Evolutionary conservation across 164 flowering plant species (phyloP).

Genomic region (Hamamelis virginiana): DNA sequence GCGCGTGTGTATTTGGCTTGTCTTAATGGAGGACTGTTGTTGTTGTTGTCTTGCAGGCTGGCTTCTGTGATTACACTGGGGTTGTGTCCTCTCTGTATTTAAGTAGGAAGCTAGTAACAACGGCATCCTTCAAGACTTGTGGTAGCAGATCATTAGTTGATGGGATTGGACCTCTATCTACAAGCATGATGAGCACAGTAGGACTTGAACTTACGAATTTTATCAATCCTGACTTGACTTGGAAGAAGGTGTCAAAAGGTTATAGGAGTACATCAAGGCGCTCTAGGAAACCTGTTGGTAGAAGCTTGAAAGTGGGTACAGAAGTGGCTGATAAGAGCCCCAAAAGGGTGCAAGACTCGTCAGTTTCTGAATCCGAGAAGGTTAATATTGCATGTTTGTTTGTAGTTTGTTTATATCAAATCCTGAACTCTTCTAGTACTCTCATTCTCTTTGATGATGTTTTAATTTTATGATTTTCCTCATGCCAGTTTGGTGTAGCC

Average conservation of each 20-base stretch:
- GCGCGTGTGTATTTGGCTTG: no score
- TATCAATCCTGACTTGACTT: slow-evolving; percentile 36
- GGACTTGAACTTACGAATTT: slow-evolving; percentile 39
- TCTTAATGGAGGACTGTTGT: no score
- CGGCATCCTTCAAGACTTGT: slow-evolving; percentile 19
- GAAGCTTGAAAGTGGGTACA: slow-evolving; percentile 7
- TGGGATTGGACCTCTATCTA: slow-evolving; percentile 28
- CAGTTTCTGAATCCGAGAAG: slow-evolving; percentile 71
- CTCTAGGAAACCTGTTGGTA: slow-evolving; percentile 25
- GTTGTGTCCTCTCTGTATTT: slow-evolving; percentile 9
- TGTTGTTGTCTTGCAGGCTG: slow-evolving; percentile 8
- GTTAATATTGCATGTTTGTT: slow-evolving; percentile 24
- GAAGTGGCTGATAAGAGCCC: slow-evolving; percentile 16
- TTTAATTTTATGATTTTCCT: neutral
- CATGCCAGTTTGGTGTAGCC: slow-evolving; percentile 53
- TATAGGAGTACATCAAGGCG: slow-evolving; percentile 34
- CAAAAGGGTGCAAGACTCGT: slow-evolving; percentile 22
- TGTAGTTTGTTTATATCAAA: neutral
- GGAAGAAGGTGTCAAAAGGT: slow-evolving; percentile 47
- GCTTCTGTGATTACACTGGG: slow-evolving; percentile 6
- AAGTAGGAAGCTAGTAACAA: slow-evolving; percentile 8
- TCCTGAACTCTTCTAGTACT: neutral
- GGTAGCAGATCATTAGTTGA: slow-evolving; percentile 24
- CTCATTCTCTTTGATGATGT: neutral
- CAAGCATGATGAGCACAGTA: slow-evolving; percentile 32